A percentile compares a stretch with the other conserved stretches of the same genome.
phyloP scores from a whole-genome alignment of 805 yeast genomes.

The Ogataea paradorogensis region DNA sequence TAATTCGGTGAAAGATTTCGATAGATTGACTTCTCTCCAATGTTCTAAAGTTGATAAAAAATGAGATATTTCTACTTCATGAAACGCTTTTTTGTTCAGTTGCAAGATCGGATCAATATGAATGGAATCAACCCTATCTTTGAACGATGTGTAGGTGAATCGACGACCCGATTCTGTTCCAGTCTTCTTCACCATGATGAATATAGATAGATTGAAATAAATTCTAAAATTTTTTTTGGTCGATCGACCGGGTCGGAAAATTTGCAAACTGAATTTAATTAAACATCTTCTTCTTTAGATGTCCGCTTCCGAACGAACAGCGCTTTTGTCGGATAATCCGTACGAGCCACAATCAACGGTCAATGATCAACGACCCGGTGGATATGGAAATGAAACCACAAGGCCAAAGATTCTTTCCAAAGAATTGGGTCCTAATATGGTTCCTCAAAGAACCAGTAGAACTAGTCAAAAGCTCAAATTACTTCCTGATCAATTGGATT shows the following conservation, averaged over 20 bases:
- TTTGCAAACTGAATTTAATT: conserved; percentile 1
- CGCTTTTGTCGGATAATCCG: conserved; percentile 34
- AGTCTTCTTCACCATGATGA: conserved; percentile 35
- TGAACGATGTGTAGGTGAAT: conserved; percentile 71
- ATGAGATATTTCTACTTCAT: conserved; percentile 73
- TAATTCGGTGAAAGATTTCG: conserved; percentile 67
- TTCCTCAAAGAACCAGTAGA: conserved; percentile 72
- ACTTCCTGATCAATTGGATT: conserved; percentile 56
- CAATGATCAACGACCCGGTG: conserved; percentile 1
- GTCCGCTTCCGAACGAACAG: conserved; percentile 25
- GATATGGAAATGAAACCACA: conserved; percentile 1
- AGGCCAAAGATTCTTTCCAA: conserved; percentile 26
- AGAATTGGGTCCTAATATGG: conserved; percentile 48
- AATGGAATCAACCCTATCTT: conserved; percentile 78
- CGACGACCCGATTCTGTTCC: conserved; percentile 55
- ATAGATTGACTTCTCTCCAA: conserved; percentile 84
- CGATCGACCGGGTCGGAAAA: conserved; percentile 8
- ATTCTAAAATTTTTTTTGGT: conserved; percentile 9
- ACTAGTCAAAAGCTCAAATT: conserved; percentile 71
- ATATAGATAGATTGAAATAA: background rate
- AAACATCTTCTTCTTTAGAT: conserved; percentile 1
- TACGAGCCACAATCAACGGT: conserved; percentile 14
- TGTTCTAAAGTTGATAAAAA: conserved; percentile 75
- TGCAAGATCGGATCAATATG: conserved; percentile 69
- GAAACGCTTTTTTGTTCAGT: conserved; percentile 57